phyloP scores from a whole-genome alignment of 306 rosid genomes.

The Vigna unguiculata region DNA sequence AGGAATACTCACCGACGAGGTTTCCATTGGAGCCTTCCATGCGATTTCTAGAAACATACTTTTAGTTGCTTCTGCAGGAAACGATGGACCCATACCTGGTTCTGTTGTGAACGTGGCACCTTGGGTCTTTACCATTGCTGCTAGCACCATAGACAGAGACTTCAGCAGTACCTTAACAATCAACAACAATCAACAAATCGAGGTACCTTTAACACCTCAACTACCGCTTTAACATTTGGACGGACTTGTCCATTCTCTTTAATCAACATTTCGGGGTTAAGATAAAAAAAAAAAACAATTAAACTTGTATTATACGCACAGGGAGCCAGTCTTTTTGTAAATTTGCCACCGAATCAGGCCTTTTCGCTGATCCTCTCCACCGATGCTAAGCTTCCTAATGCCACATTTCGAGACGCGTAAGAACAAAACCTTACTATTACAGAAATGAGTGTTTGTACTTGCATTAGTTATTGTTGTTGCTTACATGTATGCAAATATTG shows the following conservation, averaged over 20 bases:
- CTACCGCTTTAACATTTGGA: no score
- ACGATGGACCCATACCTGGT: constrained; percentile 51
- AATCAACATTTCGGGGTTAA: no score
- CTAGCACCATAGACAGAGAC: constrained; percentile 61
- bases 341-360: constrained; percentile 45
- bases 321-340: constrained; percentile 63
- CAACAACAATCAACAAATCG: constrained; percentile 7
- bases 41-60: constrained; percentile 47
- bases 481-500: neutral
- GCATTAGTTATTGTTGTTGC: neutral
- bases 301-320: neutral
- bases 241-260: no score
- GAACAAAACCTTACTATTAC: constrained; percentile 2
- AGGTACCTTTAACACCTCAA: neutral
- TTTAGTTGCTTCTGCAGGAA: constrained; percentile 64
- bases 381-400: constrained; percentile 51
- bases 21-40: constrained; percentile 64
- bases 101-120: constrained; percentile 54
- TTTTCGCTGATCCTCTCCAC: constrained; percentile 52
- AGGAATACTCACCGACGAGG: constrained; percentile 48
- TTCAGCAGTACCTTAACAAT: constrained; percentile 48
- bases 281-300: no score
- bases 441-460: neutral
- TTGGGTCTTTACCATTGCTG: constrained; percentile 66
- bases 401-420: constrained; percentile 44